These are phyloP conservation scores for Suillus brevipes DNA, from an alignment of 768 basidiomycete species.

Conservation along the genomic window DNA sequence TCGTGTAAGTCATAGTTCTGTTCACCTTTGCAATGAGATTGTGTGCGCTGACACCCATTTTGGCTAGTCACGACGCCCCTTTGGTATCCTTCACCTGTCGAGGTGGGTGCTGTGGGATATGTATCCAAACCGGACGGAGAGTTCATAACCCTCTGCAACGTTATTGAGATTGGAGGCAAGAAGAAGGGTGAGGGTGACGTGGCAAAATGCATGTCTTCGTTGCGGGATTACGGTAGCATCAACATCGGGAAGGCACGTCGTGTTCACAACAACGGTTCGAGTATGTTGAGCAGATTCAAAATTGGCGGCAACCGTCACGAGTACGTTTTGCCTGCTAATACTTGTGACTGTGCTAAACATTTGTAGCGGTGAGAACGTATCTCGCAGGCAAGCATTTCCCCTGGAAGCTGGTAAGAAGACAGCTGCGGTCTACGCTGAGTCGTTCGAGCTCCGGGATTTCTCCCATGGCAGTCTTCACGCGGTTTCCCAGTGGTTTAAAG, in stretches of 20 bases:
- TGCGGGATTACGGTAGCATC: constrained; percentile 66
- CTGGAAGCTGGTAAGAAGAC: constrained; percentile 63
- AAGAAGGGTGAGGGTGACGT: constrained; percentile 29
- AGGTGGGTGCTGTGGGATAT: constrained; percentile 76
- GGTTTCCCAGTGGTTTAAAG: constrained; percentile 73
- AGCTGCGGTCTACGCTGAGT: constrained; percentile 69
- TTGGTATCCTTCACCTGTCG: constrained; percentile 65
- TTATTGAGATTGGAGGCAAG: constrained; percentile 49
- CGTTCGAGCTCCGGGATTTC: constrained; percentile 68
- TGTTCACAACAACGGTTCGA: constrained; percentile 52
- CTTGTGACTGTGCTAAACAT: neutral
- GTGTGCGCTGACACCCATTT: neutral
- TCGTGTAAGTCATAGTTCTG: constrained; percentile 46
- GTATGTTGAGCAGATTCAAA: neutral
- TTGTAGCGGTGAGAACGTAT: constrained; percentile 44
- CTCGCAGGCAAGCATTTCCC: constrained; percentile 57
- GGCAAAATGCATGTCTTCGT: constrained; percentile 52
- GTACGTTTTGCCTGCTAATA: neutral
- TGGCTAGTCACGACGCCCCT: constrained; percentile 60
- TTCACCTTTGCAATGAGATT: neutral
- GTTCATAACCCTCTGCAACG: constrained; percentile 75
- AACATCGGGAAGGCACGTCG: constrained; percentile 34
- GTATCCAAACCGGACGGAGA: constrained; percentile 63
- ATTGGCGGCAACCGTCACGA: neutral
- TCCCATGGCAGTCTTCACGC: constrained; percentile 49